Evolutionary conservation across 345 rosid genomes (phyloP).

Genomic region (Cardamine occulta): DNA sequence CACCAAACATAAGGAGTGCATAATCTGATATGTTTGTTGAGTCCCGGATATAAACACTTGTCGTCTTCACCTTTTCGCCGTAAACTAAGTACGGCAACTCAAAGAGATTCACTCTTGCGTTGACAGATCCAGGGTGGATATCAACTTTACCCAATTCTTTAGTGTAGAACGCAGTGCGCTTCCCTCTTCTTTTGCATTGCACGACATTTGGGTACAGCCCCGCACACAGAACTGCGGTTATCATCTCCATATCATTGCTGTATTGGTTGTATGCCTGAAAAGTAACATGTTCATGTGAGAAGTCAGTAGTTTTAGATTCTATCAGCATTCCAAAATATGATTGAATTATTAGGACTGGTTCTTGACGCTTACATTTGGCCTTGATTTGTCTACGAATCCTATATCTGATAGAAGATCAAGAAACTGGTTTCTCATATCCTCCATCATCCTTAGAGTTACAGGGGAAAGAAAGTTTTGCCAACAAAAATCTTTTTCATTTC

Average conservation of each 20-base stretch:
- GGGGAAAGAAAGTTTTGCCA: constrained; percentile 90
- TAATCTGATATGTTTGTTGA: constrained; percentile 94
- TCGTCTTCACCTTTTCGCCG: constrained; percentile 92
- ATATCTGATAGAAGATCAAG: constrained; percentile 78
- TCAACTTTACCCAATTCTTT: constrained; percentile 96
- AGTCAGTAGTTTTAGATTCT: not conserved
- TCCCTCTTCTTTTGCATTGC: constrained; percentile 97
- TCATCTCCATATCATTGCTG: constrained; percentile 89
- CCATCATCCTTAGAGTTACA: constrained; percentile 86
- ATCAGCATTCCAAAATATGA: not conserved
- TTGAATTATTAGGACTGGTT: not conserved
- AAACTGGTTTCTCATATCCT: constrained; percentile 94
- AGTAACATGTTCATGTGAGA: not conserved
- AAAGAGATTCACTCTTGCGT: constrained; percentile 74
- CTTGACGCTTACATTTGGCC: constrained; percentile 61
- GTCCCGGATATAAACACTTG: constrained; percentile 75
- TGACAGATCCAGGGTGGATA: constrained; percentile 94
- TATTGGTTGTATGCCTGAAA: constrained; percentile 80
- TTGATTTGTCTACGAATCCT: constrained; percentile 92
- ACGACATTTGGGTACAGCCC: constrained; percentile 98
- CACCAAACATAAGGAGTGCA: constrained; percentile 93
- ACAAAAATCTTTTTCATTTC: constrained; percentile 73
- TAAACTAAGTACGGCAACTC: constrained; percentile 90
- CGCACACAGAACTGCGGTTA: constrained; percentile 82
- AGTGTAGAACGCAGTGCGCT: constrained; percentile 83